Evolutionary conservation across 352 stramenopile genomes (phyloP).

Genomic region (Phytopythium cucurbitacearum): DNA sequence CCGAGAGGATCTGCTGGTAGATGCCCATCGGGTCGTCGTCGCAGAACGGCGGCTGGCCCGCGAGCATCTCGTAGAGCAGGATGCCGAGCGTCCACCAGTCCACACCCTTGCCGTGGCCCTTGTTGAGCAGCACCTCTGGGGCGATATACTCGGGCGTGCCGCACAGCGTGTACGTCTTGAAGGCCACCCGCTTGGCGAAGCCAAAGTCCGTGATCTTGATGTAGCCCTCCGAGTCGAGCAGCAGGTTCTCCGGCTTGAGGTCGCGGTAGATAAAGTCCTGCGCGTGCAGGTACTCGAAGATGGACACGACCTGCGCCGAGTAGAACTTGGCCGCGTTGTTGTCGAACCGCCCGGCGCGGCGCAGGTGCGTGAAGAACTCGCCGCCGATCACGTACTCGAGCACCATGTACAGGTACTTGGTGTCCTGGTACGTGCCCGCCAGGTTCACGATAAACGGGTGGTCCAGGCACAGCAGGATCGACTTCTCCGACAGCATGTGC

Average conservation of each 20-base stretch:
- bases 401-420: constrained; percentile 96
- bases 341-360: constrained; percentile 92
- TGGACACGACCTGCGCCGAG: constrained; percentile 91
- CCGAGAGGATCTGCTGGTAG: constrained; percentile 94
- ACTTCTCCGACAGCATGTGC: constrained; percentile 97
- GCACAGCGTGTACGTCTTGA: constrained; percentile 95
- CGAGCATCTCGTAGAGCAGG: constrained; percentile 97
- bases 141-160: constrained; percentile 93
- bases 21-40: constrained; percentile 96
- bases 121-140: constrained; percentile 89
- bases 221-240: constrained; percentile 93
- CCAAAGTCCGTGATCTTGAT: constrained; percentile 96
- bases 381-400: constrained; percentile 97
- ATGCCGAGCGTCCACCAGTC: constrained; percentile 97
- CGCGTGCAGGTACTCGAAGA: constrained; percentile 96
- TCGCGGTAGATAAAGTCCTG: constrained; percentile 98
- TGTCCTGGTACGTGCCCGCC: constrained; percentile 92
- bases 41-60: constrained; percentile 94
- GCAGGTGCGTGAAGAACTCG: constrained; percentile 97
- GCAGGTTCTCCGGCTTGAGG: constrained; percentile 93
- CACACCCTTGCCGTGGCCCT: constrained; percentile 87
- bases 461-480: constrained; percentile 89
- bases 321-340: constrained; percentile 92
- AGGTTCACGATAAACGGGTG: constrained; percentile 98
- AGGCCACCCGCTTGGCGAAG: constrained; percentile 92